Conservation (phyloP, 345 rosid species). For the Barbarea vulgaris region DNA sequence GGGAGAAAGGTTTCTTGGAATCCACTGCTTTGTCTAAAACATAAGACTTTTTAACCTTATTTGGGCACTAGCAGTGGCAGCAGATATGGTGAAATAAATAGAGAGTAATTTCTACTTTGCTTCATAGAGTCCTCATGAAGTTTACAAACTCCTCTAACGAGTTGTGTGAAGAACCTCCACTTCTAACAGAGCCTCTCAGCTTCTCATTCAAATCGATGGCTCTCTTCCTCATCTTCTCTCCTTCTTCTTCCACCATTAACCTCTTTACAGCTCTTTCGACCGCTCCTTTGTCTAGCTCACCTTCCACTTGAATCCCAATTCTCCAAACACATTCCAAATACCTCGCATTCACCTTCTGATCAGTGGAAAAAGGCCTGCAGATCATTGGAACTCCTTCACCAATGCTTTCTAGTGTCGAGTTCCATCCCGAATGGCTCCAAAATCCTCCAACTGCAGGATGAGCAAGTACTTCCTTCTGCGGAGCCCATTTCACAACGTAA, state of each 20-base stretch:
- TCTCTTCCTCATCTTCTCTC: slow-evolving; percentile 25
- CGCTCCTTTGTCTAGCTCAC: slow-evolving; percentile 15
- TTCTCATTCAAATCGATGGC: not conserved
- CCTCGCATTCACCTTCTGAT: slow-evolving; percentile 51
- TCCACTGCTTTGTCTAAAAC: too few relatives aligned
- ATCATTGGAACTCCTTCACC: slow-evolving; percentile 57
- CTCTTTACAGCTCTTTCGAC: slow-evolving; percentile 20
- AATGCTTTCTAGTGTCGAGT: slow-evolving; percentile 53
- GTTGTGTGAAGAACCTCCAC: slow-evolving; percentile 14
- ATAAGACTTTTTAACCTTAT: too few relatives aligned
- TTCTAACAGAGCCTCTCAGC: slow-evolving; percentile 3
- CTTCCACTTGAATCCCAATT: slow-evolving; percentile 43
- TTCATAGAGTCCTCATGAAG: slow-evolving; percentile 23
- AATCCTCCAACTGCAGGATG: slow-evolving; percentile 49
- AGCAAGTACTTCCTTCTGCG: slow-evolving; percentile 34
- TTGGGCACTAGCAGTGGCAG: too few relatives aligned
- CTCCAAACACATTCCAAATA: slow-evolving; percentile 51
- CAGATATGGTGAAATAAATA: not conserved
- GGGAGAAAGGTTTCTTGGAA: too few relatives aligned
- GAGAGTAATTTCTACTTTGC: not conserved
- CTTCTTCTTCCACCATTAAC: slow-evolving; percentile 29
- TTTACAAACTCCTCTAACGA: slow-evolving; percentile 1
- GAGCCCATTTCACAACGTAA: slow-evolving; percentile 28
- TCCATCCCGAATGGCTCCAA: slow-evolving; percentile 61
- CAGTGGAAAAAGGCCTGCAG: slow-evolving; percentile 44